Evolutionary conservation across 2,329 filamentous ascomycete species (phyloP).

Genomic region (Colletotrichum musicola): DNA sequence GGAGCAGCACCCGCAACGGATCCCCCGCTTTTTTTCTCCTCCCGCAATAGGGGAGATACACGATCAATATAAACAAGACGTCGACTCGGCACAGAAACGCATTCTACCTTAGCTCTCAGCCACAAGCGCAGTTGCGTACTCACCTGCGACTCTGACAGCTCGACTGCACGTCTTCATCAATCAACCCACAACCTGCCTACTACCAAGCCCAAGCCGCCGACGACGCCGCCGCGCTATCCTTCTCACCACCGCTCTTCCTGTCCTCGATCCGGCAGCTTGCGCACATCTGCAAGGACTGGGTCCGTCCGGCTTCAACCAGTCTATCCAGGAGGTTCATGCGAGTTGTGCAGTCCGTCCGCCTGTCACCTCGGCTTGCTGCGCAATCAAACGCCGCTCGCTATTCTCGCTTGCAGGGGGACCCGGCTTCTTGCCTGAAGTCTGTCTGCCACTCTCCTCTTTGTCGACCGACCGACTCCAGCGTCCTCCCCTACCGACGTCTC

Average conservation of each 20-base stretch:
- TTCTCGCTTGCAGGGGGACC: slow-evolving; percentile 36
- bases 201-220: slow-evolving; percentile 13
- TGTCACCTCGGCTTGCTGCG: slow-evolving; percentile 17
- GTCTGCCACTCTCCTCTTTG: slow-evolving; percentile 26
- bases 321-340: slow-evolving; percentile 27
- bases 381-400: slow-evolving; percentile 15
- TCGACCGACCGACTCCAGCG: slow-evolving; percentile 9
- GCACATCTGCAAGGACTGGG: slow-evolving; percentile 24
- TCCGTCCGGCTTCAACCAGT: slow-evolving; percentile 24
- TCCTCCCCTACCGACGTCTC: slow-evolving; percentile 6
- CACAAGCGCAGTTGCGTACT: slow-evolving; percentile 29
- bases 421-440: slow-evolving; percentile 31
- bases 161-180: slow-evolving; percentile 9
- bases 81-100: slow-evolving; percentile 4
- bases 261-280: slow-evolving; percentile 26
- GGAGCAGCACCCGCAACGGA: slow-evolving; percentile 1
- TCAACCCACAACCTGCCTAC: slow-evolving; percentile 2
- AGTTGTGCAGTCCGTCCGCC: slow-evolving; percentile 27
- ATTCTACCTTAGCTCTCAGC: slow-evolving; percentile 24
- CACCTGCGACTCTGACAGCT: slow-evolving; percentile 37
- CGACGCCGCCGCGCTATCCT: slow-evolving; percentile 6
- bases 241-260: slow-evolving; percentile 10
- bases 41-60: slow-evolving; percentile 11
- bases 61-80: slow-evolving; percentile 19
- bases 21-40: slow-evolving; percentile 15